A percentile compares a stretch with the other conserved stretches of the same genome.
phyloP scores from a whole-genome alignment of 129 eudicot genomes.

The Tanacetum coccineum region DNA sequence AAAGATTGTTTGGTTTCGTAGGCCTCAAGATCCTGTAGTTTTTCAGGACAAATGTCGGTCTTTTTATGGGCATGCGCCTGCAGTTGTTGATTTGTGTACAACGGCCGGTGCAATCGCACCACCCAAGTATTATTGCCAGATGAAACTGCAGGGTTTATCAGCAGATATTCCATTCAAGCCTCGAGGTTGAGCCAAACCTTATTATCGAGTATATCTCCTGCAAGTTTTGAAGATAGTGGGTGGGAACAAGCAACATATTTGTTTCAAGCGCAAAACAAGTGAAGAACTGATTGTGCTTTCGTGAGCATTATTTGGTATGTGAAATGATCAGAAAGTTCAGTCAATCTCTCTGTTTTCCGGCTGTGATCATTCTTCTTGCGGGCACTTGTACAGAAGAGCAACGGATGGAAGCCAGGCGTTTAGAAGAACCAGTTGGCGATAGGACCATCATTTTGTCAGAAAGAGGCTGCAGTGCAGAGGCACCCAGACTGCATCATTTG shows the following conservation, averaged over 20 bases:
- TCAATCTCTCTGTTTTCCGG: not conserved
- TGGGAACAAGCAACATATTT: not conserved
- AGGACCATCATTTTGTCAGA: too few species aligned
- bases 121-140: constrained; percentile 58
- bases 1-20: constrained; percentile 64
- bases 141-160: constrained; percentile 80
- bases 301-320: constrained; percentile 1
- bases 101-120: constrained; percentile 75
- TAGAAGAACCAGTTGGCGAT: not conserved
- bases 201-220: not conserved
- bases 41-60: constrained; percentile 62
- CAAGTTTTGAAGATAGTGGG: not conserved
- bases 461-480: too few species aligned
- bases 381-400: not conserved
- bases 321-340: not conserved
- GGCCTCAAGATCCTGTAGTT: constrained; percentile 78
- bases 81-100: constrained; percentile 76
- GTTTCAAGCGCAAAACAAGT: not conserved
- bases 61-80: constrained; percentile 92
- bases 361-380: too few species aligned
- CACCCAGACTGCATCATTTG: too few species aligned
- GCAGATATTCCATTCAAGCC: constrained; percentile 35
- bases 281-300: not conserved
- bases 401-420: not conserved
- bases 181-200: not conserved